A percentile compares a stretch with the other conserved stretches of the same genome.
These are phyloP conservation scores for Globisporangium nodosum DNA, from an alignment of 352 stramenopile genomes.

Conservation along the genomic window DNA sequence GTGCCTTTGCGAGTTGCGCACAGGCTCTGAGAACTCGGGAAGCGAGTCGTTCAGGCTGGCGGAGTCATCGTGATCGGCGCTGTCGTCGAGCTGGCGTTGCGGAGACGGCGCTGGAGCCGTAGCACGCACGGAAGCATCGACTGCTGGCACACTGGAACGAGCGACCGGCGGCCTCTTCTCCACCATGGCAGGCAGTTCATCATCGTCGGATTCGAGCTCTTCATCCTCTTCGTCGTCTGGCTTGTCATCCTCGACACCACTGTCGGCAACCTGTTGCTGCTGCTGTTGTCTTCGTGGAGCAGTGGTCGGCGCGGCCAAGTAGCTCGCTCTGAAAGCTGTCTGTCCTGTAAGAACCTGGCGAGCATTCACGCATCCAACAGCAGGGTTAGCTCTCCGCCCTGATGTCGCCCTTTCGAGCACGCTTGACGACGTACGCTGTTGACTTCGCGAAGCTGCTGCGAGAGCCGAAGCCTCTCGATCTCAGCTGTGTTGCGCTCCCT, in stretches of 20 bases:
- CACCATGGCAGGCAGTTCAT: conserved; percentile 50
- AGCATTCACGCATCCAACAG: not conserved
- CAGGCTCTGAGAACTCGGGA: conserved; percentile 25
- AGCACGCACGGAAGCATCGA: not conserved
- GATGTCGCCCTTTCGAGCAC: not conserved
- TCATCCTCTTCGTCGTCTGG: conserved; percentile 8
- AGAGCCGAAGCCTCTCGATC: conserved; percentile 58
- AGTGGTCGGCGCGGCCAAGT: conserved; percentile 20
- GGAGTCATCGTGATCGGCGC: conserved; percentile 5
- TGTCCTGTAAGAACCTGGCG: not conserved
- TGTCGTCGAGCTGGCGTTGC: not conserved
- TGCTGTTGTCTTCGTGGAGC: not conserved
- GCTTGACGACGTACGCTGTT: conserved; percentile 39
- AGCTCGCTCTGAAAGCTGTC: conserved; percentile 43
- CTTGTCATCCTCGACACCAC: not conserved
- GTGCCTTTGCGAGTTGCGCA: conserved; percentile 7
- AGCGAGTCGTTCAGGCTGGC: conserved; percentile 22
- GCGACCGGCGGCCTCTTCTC: conserved; percentile 24
- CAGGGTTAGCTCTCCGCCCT: not conserved
- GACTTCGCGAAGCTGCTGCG: conserved; percentile 60
- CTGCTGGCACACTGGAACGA: not conserved
- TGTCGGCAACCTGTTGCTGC: not conserved
- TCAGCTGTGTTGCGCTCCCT: conserved; percentile 46
- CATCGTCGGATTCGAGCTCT: conserved; percentile 18
- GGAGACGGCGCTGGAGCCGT: not conserved